Evolutionary conservation across 176 grass and related monocot species (phyloP).

Genomic region (Zea mays): DNA sequence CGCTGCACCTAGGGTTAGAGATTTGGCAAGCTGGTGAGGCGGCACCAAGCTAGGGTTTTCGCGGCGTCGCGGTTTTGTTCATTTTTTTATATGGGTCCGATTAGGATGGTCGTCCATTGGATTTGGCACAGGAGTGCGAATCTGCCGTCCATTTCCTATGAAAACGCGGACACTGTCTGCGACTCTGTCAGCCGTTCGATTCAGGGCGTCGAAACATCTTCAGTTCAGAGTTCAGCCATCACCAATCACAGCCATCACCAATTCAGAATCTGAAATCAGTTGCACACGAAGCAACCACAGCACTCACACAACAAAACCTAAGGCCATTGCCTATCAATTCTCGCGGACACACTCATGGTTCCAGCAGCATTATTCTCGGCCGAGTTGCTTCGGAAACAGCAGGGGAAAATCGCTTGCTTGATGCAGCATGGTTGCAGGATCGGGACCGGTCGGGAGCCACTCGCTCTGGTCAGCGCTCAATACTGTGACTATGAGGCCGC

Average conservation of each 20-base stretch:
- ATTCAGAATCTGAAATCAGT: constrained; percentile 6
- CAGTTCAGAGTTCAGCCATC: background rate
- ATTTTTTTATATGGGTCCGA: background rate
- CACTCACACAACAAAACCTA: background rate
- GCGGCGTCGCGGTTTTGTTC: background rate
- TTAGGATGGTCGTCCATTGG: background rate
- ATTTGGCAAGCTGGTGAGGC: background rate
- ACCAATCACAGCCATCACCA: background rate
- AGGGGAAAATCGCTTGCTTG: constrained; percentile 11
- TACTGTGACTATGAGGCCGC: constrained; percentile 29
- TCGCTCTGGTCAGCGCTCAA: constrained; percentile 13
- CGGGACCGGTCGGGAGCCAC: constrained; percentile 16
- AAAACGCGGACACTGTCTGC: background rate
- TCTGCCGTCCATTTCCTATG: background rate
- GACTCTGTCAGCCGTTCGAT: background rate
- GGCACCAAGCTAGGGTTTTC: background rate
- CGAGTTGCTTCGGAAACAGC: constrained; percentile 16
- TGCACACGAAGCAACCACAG: constrained; percentile 10
- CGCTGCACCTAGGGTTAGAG: constrained; percentile 21
- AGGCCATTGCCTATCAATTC: background rate
- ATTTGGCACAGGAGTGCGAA: background rate
- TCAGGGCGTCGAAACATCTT: background rate
- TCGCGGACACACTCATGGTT: background rate
- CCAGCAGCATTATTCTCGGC: constrained; percentile 36
- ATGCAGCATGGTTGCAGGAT: constrained; percentile 36